Conservation (phyloP, 768 basidiomycete species). For the Basidioascus undulatus region DNA sequence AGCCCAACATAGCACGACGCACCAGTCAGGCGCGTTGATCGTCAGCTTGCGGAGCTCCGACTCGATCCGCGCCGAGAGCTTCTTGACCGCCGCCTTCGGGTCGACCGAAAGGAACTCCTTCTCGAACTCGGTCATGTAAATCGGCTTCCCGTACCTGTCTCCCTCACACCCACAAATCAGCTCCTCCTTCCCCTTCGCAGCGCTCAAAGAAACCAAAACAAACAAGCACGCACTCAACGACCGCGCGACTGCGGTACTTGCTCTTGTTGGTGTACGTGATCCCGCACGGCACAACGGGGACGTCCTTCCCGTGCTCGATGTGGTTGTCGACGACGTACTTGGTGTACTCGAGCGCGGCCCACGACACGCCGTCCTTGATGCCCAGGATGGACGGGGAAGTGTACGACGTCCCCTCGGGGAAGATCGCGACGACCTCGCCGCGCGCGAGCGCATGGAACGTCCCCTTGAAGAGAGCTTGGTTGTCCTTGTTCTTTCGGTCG, state of each 20-base stretch:
- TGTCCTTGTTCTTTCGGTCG: conserved; percentile 74
- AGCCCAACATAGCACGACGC: conserved; percentile 5
- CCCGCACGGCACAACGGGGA: conserved; percentile 52
- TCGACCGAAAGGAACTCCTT: conserved; percentile 56
- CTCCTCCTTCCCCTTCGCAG: no score
- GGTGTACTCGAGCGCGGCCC: conserved; percentile 80
- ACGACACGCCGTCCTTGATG: conserved; percentile 65
- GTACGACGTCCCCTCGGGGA: conserved; percentile 69
- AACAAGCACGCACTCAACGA: conserved; percentile 22
- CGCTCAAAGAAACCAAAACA: conserved; percentile 1
- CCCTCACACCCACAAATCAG: no score
- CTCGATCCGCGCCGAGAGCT: conserved; percentile 52
- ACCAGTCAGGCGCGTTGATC: conserved; percentile 85
- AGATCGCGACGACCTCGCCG: conserved; percentile 71
- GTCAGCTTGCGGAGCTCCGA: conserved; percentile 44
- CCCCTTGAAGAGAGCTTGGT: conserved; percentile 61
- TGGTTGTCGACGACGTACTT: conserved; percentile 43
- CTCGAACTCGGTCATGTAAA: conserved; percentile 45
- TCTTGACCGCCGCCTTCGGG: conserved; percentile 58
- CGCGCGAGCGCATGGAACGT: conserved; percentile 62
- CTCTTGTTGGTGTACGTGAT: conserved; percentile 92
- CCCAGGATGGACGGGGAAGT: conserved; percentile 84
- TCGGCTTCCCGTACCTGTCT: conserved; percentile 58
- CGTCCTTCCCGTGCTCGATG: conserved; percentile 22
- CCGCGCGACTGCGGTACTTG: conserved; percentile 72